A percentile compares a stretch with the other conserved stretches of the same genome.
These are phyloP conservation scores for Metarhizium brunneum DNA, from an alignment of 2,329 filamentous ascomycete species.

Conservation along the genomic window DNA sequence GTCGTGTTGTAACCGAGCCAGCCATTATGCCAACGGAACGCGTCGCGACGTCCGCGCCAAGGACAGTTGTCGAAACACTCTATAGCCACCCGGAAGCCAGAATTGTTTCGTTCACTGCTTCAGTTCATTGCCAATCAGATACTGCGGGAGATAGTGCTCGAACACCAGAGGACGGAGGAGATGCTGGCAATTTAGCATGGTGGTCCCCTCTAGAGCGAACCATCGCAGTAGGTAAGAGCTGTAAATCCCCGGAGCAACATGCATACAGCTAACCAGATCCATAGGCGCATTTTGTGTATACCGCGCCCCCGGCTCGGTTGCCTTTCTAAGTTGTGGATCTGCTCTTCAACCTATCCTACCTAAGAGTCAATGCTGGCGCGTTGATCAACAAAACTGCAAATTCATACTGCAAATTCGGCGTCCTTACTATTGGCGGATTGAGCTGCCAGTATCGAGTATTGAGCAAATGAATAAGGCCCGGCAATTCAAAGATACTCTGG, in stretches of 20 bases:
- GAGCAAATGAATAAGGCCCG: no score
- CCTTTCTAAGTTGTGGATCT: conserved; percentile 77
- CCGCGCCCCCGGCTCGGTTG: conserved; percentile 17
- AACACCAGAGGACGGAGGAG: conserved; percentile 29
- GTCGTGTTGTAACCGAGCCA: no score
- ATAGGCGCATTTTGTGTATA: no score
- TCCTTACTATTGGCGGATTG: conserved; percentile 84
- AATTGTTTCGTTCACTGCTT: conserved; percentile 48
- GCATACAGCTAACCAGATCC: no score
- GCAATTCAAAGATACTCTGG: no score
- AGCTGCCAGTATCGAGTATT: conserved; percentile 40
- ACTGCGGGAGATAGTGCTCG: conserved; percentile 5
- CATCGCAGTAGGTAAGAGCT: conserved; percentile 59
- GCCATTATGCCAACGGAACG: neutral
- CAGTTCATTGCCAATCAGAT: conserved; percentile 15
- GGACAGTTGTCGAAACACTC: conserved; percentile 51
- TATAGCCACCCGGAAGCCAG: conserved; percentile 66
- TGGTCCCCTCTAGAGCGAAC: conserved; percentile 69
- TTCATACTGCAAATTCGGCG: conserved; percentile 82
- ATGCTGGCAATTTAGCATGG: conserved; percentile 57
- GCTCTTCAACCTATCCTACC: conserved; percentile 80
- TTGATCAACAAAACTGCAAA: conserved; percentile 68
- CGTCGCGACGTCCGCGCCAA: neutral
- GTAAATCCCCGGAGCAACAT: no score
- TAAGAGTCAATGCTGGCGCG: conserved; percentile 88